Base-by-base conservation (phyloP, 2,329 filamentous ascomycete genomes). In the Aspergillus calidoustus region DNA sequence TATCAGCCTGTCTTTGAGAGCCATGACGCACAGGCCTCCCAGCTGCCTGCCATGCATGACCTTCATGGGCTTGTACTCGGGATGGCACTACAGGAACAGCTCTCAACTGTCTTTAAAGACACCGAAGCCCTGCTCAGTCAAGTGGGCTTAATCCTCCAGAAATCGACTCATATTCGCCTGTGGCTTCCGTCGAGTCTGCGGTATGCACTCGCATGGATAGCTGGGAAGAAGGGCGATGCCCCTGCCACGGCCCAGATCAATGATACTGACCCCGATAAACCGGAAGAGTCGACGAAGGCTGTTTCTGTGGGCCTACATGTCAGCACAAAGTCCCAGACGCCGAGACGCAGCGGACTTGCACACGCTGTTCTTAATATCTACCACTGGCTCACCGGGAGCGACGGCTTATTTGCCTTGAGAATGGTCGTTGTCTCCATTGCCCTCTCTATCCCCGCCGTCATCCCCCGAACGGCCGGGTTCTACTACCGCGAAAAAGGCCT, bases 401-500 rank as follows among this genome's bases (percentile, higher is more conserved):
- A 76, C 3, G 82, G 82, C 0, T 73, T 83, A 67, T 84, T 79
- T 57, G 81, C 80, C 0, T 56, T 84, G 8, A 79, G 82, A 2
- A 78, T 84, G 72, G 80, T 84, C 0, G 64, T 79, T 7, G 79
- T 82, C 0, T 83, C 82, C 0, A 71, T 84, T 11, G 81, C 78
- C 0, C 69, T 77, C 0, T 69, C 72, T 0, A 78, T 85, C 6
- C 80, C 82, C 0, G 76, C 79, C 0, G 74, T 75, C 0, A 71
- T 85, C 3, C 79, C 80, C 0, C 67, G 70, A 30, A 77, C 76
- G 1, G 78, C 82, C 0, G 82, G 80, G 1, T 85, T 85, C 66
- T 84, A 79, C 64, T 84, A 83, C 54, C 77, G 82, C 3, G 78
- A 84, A 59, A 84, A 83, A 66, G 82, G 83, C 0, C 72, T 85